Evolutionary conservation across 2,329 filamentous ascomycete genomes (phyloP), one percentile per base, ranked within the genome.

Genomic region (Colletotrichum karsti): DNA sequence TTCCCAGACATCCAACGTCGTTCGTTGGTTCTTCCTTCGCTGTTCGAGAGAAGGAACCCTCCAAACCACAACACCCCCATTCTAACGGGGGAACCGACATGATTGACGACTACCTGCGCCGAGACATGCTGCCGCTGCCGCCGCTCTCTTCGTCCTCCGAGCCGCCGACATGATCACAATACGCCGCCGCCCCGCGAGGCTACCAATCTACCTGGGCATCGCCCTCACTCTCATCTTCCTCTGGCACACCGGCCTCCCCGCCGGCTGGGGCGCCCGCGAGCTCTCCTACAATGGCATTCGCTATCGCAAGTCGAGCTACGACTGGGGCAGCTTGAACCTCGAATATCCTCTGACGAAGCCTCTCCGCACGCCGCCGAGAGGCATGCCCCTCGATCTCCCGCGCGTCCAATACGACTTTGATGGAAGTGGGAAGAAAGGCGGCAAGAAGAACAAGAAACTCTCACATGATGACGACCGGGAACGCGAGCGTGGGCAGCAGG

Each of bases 311-410:
- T 69, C 69, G 69, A 78, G 77, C 72, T 79, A 77, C 69, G 79
- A 82, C 71, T 82, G 80, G 80, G 74, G 74, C 71, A 74, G 74
- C 64, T 74, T 75, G 39, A 73, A 72, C 30, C 65, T 78, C 26
- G 77, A 75, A 67, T 64, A 79, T 60, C 78, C 80, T 0, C 74
- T 77, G 26, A 71, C 74, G 10, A 71, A 76, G 33, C 72, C 77
- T 39, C 71, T 77, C 35, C 76, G 75, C 63, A 66, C 69, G 5
- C 76, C 78, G 15, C 83, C 84, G 1, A 65, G 73, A 15, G 82
- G 79, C 33, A 60, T 68, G 2, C 77, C 79, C 2, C 71, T 63
- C 18, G 58, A 69, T 30, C 70, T 78, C 5, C 70, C 51, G 1
- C 68, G 42, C 37, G 69, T 77, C 5, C 76, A 77, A 58, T 73